Base-by-base conservation (phyloP, 768 basidiomycete genomes). In the Candolleomyces aberdarensis region DNA sequence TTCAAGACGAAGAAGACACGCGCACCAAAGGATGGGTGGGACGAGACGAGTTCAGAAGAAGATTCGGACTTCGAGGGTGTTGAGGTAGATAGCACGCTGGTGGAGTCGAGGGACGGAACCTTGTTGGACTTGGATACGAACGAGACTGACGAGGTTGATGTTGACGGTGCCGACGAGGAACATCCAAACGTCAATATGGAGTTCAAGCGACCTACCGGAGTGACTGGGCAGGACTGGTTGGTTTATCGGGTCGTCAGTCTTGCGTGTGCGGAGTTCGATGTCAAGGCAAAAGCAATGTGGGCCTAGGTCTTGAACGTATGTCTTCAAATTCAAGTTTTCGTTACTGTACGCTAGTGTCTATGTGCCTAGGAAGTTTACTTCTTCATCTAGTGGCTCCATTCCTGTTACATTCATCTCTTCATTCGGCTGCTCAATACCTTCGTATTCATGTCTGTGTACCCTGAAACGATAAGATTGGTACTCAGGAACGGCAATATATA, bases 211-310 rank as follows among this genome's bases (percentile, higher is more conserved):
- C 84, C 84, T 0, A 53, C 54, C 4, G 75, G 76, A 43, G 76
- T 85, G 40, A 67, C 70, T 0, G 74, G 80, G 19, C 69, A 63
- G 4, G 86, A 88, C 62, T 85, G 85, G 86, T 75, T 64, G 57
- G 80, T 88, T 1, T 85, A 83, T 48, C 72, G 80, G 57, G 74
- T 87, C 13, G 74, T 86, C 8, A 65, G 74, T 29, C 75, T 62
- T 3, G 75, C 78, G 20, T 73, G 73, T 48, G 67, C 66, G 9
- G 83, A 87, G 63, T 88, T 89, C 58, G 72, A 81, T 9, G 78
- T 72, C 59, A 88, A 88, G 69, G 89, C 82, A 72, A 80, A 71
- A 63, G 81, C 78, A 8, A 88, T 86, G 74, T 87, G 86, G 87
- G 86, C 87, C 15, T 75, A 63, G 46, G 20, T 31, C 32, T 36